phyloP scores from a whole-genome alignment of 2,329 filamentous ascomycete species.

The Colletotrichum limetticola region DNA sequence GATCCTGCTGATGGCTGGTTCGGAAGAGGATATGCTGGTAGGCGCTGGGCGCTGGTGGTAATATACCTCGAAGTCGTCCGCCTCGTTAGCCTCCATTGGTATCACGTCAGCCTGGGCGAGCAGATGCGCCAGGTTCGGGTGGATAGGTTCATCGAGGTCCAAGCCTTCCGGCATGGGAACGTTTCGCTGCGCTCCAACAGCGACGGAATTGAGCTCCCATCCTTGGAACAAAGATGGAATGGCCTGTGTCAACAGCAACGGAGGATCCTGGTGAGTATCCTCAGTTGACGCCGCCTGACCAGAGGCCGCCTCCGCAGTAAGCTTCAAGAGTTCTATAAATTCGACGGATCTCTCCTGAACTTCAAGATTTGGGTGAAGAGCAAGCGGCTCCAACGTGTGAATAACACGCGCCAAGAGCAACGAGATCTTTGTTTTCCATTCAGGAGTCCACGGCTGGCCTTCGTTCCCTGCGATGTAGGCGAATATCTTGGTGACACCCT shows the following conservation, averaged over 20 bases:
- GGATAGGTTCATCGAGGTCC: conserved; percentile 85
- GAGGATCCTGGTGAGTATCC: conserved; percentile 71
- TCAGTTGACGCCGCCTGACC: conserved; percentile 70
- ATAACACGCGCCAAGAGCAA: conserved; percentile 85
- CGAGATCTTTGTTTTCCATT: conserved; percentile 78
- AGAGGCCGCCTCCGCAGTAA: conserved; percentile 84
- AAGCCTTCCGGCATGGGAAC: conserved; percentile 82
- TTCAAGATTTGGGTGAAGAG: conserved; percentile 86
- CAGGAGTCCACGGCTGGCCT: conserved; percentile 74
- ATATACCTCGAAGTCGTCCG: conserved; percentile 75
- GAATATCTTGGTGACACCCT: conserved; percentile 89
- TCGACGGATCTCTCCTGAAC: conserved; percentile 96
- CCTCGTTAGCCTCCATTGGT: conserved; percentile 61
- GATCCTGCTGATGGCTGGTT: conserved; percentile 67
- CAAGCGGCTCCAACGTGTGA: conserved; percentile 82
- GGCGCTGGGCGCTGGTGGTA: conserved; percentile 68
- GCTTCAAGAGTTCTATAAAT: conserved; percentile 87
- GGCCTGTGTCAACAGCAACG: conserved; percentile 87
- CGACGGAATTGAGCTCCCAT: conserved; percentile 92
- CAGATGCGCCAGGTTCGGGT: conserved; percentile 75
- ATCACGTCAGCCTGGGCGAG: conserved; percentile 68
- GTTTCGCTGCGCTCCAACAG: conserved; percentile 82
- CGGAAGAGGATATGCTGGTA: conserved; percentile 61
- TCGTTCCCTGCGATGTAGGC: conserved; percentile 75
- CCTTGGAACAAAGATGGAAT: conserved; percentile 89